phyloP scores from a whole-genome alignment of 192 early-diverging fungal genomes.

The Backusella tarrabulga region DNA sequence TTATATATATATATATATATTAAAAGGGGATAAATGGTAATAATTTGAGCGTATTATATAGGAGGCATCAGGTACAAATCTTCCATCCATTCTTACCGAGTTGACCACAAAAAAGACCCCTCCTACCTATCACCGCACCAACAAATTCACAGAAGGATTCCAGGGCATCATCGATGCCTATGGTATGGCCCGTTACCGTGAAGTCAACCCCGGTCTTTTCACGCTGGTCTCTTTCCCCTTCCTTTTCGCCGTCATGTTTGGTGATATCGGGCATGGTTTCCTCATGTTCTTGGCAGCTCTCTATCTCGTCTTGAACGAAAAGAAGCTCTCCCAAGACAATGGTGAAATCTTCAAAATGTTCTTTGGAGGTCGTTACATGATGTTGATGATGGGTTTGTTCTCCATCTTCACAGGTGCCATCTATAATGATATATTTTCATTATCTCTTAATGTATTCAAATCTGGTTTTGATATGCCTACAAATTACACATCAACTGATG shows the following conservation, averaged over 20 bases:
- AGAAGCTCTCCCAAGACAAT: slow-evolving; percentile 66
- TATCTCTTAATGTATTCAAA: slow-evolving; percentile 66
- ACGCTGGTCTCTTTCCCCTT: slow-evolving; percentile 99
- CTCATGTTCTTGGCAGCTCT: slow-evolving; percentile 76
- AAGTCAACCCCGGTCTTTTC: slow-evolving; percentile 98
- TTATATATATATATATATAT: neutral
- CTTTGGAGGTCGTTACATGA: slow-evolving; percentile 95
- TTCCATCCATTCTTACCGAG: slow-evolving; percentile 86
- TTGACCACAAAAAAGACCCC: slow-evolving; percentile 83
- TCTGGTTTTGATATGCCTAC: slow-evolving; percentile 80
- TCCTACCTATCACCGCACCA: slow-evolving; percentile 93
- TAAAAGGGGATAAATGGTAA: neutral
- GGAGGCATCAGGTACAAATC: slow-evolving; percentile 70
- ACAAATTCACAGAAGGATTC: slow-evolving; percentile 97
- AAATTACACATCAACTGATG: slow-evolving; percentile 53
- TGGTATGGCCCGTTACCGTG: slow-evolving; percentile 92
- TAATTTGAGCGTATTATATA: neutral
- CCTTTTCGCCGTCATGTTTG: slow-evolving; percentile 99
- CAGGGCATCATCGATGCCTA: slow-evolving; percentile 98
- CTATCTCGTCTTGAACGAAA: slow-evolving; percentile 81
- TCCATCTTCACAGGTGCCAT: slow-evolving; percentile 96
- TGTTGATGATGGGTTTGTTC: slow-evolving; percentile 96
- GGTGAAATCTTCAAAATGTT: slow-evolving; percentile 87
- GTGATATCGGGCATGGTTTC: slow-evolving; percentile 96
- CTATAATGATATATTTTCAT: slow-evolving; percentile 98